A percentile compares a stretch with the other conserved stretches of the same genome.
Evolutionary conservation across 371 early-diverging fungal species (phyloP).

Genomic region (Actinomortierella wolfii): DNA sequence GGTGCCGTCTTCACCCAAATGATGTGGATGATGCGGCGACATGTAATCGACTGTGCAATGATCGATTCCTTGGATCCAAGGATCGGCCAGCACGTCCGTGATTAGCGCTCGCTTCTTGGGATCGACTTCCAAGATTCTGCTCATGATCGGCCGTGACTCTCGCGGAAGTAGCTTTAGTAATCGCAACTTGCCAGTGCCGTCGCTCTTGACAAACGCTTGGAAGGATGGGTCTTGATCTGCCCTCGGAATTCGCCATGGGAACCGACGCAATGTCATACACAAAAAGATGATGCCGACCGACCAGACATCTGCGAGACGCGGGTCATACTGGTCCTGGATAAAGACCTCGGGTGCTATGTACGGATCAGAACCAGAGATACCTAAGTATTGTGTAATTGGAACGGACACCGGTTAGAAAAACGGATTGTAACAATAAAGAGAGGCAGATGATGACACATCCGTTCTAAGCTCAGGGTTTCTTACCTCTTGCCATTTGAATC

Average conservation of each 20-base stretch:
- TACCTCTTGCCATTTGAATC: constrained; percentile 64
- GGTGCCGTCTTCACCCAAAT: constrained; percentile 42
- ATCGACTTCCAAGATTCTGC: constrained; percentile 53
- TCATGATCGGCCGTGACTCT: constrained; percentile 52
- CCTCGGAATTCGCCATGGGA: constrained; percentile 76
- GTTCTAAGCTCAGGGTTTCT: constrained; percentile 5
- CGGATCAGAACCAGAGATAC: constrained; percentile 85
- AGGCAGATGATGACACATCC: background rate
- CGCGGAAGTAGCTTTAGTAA: constrained; percentile 55
- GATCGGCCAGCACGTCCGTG: constrained; percentile 50
- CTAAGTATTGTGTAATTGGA: constrained; percentile 44
- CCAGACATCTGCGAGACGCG: constrained; percentile 78
- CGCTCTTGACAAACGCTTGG: constrained; percentile 51
- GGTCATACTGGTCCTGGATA: constrained; percentile 60
- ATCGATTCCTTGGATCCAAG: constrained; percentile 59
- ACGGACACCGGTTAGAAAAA: background rate
- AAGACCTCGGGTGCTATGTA: constrained; percentile 94
- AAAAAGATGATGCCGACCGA: constrained; percentile 80
- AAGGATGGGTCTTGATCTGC: constrained; percentile 58
- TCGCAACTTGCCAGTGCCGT: constrained; percentile 50
- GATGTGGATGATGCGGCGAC: constrained; percentile 48
- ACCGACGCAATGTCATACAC: constrained; percentile 75
- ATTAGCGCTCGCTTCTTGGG: constrained; percentile 55
- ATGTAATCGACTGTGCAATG: constrained; percentile 50
- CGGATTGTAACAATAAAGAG: constrained; percentile 1